These are phyloP conservation scores for Hemileccinum impolitum DNA, from an alignment of 768 basidiomycete genomes.

Conservation along the genomic window DNA sequence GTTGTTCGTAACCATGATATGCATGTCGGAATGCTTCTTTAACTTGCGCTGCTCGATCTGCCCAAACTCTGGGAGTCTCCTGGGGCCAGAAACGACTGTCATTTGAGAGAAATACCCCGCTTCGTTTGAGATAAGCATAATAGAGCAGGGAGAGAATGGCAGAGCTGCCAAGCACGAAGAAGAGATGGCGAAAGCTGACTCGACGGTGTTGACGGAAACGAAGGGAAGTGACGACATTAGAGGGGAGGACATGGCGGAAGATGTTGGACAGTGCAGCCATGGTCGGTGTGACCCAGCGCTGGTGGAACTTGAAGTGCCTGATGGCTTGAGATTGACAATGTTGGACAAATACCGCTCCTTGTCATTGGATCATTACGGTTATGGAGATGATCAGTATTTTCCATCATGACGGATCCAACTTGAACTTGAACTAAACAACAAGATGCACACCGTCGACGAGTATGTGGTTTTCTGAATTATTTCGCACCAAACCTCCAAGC, in stretches of 20 bases:
- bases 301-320: too few species aligned
- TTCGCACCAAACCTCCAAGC: too few species aligned
- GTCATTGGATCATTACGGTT: too few species aligned
- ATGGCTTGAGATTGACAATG: too few species aligned
- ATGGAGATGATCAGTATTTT: too few species aligned
- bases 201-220: conserved; percentile 5
- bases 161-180: conserved; percentile 11
- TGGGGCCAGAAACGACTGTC: conserved; percentile 1
- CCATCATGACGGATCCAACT: too few species aligned
- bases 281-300: too few species aligned
- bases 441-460: too few species aligned
- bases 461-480: too few species aligned
- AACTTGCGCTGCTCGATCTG: conserved; percentile 50
- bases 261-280: conserved; percentile 5
- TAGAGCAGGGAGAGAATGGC: conserved; percentile 15
- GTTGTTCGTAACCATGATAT: conserved; percentile 60
- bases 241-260: not conserved
- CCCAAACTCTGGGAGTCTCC: conserved; percentile 40
- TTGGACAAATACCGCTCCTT: too few species aligned
- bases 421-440: too few species aligned
- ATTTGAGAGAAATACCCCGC: not conserved
- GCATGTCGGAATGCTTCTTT: conserved; percentile 63
- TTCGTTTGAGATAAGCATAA: conserved; percentile 9
- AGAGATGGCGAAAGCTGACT: conserved; percentile 14
- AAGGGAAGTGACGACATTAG: not conserved